Evolutionary conservation across 805 yeast genomes (phyloP).

Genomic region (Pichia phayaonensis): DNA sequence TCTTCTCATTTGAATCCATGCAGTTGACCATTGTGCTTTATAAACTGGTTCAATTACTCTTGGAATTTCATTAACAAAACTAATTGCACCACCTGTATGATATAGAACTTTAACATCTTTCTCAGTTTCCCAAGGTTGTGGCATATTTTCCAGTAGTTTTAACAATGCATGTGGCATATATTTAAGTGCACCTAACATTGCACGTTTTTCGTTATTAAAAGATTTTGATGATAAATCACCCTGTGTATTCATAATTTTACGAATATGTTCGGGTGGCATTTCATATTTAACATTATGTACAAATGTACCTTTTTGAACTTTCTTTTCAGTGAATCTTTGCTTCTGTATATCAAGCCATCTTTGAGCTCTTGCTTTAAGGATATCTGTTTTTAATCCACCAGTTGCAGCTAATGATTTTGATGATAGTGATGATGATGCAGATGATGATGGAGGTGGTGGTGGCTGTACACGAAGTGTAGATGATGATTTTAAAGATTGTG

Average conservation of each 20-base stretch:
- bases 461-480: conserved; percentile 13
- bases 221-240: conserved; percentile 77
- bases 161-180: conserved; percentile 93
- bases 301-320: conserved; percentile 33
- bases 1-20: conserved; percentile 89
- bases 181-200: conserved; percentile 85
- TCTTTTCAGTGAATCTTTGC: conserved; percentile 37
- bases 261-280: conserved; percentile 89
- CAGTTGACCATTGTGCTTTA: conserved; percentile 90
- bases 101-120: conserved; percentile 84
- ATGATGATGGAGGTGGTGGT: conserved; percentile 29
- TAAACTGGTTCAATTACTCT: conserved; percentile 89
- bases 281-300: conserved; percentile 56
- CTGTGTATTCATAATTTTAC: conserved; percentile 77
- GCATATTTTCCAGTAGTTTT: conserved; percentile 90
- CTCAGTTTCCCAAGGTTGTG: conserved; percentile 93
- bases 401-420: conserved; percentile 11
- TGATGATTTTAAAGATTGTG: neutral
- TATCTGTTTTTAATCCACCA: neutral
- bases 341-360: conserved; percentile 64
- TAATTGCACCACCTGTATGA: conserved; percentile 88
- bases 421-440: neutral
- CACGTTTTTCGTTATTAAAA: conserved; percentile 75
- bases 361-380: conserved; percentile 28
- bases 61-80: conserved; percentile 89